These are phyloP conservation scores for Mikania micrantha DNA, from an alignment of 129 eudicot species.

Conservation along the genomic window DNA sequence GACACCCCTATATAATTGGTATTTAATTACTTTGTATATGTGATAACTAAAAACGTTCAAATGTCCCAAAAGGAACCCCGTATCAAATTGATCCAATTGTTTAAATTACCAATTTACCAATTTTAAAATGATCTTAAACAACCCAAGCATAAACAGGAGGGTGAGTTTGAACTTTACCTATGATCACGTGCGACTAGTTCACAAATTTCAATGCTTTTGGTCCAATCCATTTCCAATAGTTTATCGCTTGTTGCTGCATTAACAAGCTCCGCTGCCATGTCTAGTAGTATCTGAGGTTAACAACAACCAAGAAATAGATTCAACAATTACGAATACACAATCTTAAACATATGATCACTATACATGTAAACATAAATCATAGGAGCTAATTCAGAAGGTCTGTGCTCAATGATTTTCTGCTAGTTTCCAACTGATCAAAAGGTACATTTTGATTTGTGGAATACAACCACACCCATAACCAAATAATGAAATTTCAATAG, in stretches of 20 bases:
- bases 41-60: not conserved
- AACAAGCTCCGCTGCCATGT: conserved; percentile 87
- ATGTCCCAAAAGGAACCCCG: not conserved
- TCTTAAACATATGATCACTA: not conserved
- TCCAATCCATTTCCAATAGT: conserved; percentile 81
- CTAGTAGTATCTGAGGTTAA: conserved; percentile 14
- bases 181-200: conserved; percentile 81
- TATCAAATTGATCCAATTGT: not conserved
- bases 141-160: not conserved
- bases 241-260: conserved; percentile 83
- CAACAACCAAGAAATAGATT: conserved; percentile 3
- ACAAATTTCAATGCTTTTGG: conserved; percentile 82
- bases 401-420: not conserved
- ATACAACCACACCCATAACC: not conserved
- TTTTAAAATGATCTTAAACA: not conserved
- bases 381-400: not conserved
- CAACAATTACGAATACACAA: not conserved
- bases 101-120: not conserved
- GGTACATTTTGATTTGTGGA: not conserved
- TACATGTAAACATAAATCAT: not conserved
- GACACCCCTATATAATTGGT: not conserved
- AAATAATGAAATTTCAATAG: not conserved
- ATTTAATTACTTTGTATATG: not conserved
- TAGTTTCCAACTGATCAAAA: conserved; percentile 1
- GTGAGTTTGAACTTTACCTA: conserved; percentile 34